A percentile compares a stretch with the other conserved stretches of the same genome.
These are phyloP conservation scores for Pyrenochaeta sp. DNA, from an alignment of 2,329 filamentous ascomycete genomes.

Conservation along the genomic window DNA sequence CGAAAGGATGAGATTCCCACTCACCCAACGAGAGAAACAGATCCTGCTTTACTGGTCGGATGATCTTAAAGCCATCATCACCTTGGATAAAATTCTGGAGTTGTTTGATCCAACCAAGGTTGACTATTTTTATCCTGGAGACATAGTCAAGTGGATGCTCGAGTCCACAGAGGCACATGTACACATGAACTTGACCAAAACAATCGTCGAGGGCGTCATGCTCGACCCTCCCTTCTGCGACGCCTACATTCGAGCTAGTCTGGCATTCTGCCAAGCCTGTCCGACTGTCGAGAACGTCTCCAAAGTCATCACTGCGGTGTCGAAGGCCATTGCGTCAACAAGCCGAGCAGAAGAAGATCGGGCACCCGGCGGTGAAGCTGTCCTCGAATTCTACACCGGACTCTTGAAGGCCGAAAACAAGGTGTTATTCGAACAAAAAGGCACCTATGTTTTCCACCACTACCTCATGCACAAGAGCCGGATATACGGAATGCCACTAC, in stretches of 20 bases:
- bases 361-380: conserved; percentile 31
- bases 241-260: conserved; percentile 43
- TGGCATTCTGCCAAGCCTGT: conserved; percentile 41
- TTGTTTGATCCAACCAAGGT: conserved; percentile 40
- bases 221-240: conserved; percentile 38
- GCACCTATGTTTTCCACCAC: conserved; percentile 31
- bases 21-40: conserved; percentile 32
- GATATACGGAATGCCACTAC: conserved; percentile 31
- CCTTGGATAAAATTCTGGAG: conserved; percentile 48
- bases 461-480: conserved; percentile 25
- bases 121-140: conserved; percentile 44
- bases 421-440: conserved; percentile 21
- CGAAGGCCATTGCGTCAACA: conserved; percentile 22
- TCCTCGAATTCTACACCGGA: conserved; percentile 38
- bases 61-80: conserved; percentile 38
- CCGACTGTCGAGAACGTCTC: conserved; percentile 20
- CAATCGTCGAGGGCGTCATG: conserved; percentile 40
- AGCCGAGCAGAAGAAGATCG: conserved; percentile 23
- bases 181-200: conserved; percentile 29
- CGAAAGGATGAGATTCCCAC: conserved; percentile 35
- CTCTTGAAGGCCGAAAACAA: conserved; percentile 36
- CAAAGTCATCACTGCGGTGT: conserved; percentile 30
- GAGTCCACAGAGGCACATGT: conserved; percentile 22
- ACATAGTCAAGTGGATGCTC: conserved; percentile 45
- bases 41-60: conserved; percentile 39